These are phyloP conservation scores for Symbiodinium pilosum DNA, from an alignment of 73 alveolate species.

Conservation along the genomic window DNA sequence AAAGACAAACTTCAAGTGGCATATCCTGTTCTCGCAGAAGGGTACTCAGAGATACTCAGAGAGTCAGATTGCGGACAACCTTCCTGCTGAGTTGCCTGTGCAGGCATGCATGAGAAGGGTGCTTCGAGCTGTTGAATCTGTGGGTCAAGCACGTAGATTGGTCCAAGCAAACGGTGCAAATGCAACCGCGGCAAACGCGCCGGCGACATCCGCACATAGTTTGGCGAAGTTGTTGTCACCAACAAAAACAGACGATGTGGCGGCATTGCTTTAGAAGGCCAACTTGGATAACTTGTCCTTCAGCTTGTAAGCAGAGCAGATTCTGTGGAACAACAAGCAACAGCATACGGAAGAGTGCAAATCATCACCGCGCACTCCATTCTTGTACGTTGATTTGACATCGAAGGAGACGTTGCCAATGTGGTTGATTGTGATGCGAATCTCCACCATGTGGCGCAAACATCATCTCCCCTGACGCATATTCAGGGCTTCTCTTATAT, in stretches of 20 bases:
- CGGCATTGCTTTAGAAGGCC: slow-evolving; percentile 6
- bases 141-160: not conserved
- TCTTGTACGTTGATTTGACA: slow-evolving; percentile 17
- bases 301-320: slow-evolving; percentile 20
- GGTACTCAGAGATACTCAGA: slow-evolving; percentile 8
- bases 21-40: slow-evolving; percentile 19
- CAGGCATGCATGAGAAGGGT: slow-evolving; percentile 18
- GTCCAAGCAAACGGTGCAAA: not conserved
- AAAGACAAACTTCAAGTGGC: not conserved
- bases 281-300: not conserved
- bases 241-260: slow-evolving; percentile 18
- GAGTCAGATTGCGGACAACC: not conserved
- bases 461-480: too few species aligned
- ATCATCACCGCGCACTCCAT: not conserved
- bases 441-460: too few species aligned
- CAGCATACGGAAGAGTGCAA: slow-evolving; percentile 36
- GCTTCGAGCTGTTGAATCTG: slow-evolving; percentile 18
- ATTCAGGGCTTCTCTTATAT: too few species aligned
- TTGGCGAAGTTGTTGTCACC: not conserved
- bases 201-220: not conserved
- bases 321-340: slow-evolving; percentile 16
- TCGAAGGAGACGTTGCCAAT: slow-evolving; percentile 22
- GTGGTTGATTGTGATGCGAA: too few species aligned
- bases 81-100: not conserved
- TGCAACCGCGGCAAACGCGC: too few species aligned